A percentile compares a stretch with the other conserved stretches of the same genome.
Evolutionary conservation across 352 stramenopile genomes (phyloP).

Genomic region (Phytophthora hybrid): DNA sequence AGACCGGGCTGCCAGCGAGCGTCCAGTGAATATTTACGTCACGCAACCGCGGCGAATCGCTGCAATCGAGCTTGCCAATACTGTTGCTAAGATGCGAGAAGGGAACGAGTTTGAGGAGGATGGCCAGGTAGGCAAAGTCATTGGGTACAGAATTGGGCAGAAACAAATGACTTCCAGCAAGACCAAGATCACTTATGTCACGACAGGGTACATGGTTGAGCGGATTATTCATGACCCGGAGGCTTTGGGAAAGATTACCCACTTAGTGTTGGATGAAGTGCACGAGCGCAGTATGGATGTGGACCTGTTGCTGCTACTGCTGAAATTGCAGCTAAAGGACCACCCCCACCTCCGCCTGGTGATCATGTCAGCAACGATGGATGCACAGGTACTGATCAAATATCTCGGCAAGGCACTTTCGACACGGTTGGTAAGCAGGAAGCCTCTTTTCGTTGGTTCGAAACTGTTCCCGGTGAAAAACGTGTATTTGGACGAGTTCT

Average conservation of each 20-base stretch:
- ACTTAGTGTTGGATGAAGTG: constrained; percentile 97
- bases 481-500: constrained; percentile 68
- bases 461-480: constrained; percentile 80
- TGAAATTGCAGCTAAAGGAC: constrained; percentile 78
- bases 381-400: constrained; percentile 91
- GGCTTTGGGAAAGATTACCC: constrained; percentile 89
- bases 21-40: constrained; percentile 94
- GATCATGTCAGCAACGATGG: constrained; percentile 98
- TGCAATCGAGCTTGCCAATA: constrained; percentile 85
- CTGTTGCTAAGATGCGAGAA: constrained; percentile 94
- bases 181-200: constrained; percentile 96
- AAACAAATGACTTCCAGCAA: constrained; percentile 90
- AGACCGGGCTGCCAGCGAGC: constrained; percentile 38
- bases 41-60: constrained; percentile 96
- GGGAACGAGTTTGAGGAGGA: constrained; percentile 75
- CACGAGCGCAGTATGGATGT: constrained; percentile 96
- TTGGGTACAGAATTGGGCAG: constrained; percentile 91
- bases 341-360: constrained; percentile 88
- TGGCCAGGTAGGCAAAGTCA: constrained; percentile 65
- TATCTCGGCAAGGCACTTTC: constrained; percentile 81
- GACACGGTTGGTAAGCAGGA: constrained; percentile 56
- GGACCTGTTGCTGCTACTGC: constrained; percentile 95
- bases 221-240: constrained; percentile 94
- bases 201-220: constrained; percentile 97
- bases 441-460: constrained; percentile 85